Conservation (phyloP, 2,329 filamentous ascomycete genomes). For the Fusarium begoniae region DNA sequence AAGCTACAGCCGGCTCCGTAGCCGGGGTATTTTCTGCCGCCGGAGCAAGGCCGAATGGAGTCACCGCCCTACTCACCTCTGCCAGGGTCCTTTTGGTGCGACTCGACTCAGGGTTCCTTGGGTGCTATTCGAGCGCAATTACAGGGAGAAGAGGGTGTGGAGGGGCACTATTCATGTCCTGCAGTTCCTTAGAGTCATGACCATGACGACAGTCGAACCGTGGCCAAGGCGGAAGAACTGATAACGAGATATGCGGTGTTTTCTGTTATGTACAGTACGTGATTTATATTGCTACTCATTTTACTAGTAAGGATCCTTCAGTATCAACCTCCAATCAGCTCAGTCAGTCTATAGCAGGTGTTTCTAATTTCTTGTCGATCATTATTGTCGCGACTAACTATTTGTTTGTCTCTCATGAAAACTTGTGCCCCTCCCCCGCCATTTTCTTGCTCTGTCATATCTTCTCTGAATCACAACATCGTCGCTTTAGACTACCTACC, state of each 20-base stretch:
- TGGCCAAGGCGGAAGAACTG: conserved; percentile 17
- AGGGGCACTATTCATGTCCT: conserved; percentile 22
- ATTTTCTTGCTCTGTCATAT: conserved; percentile 33
- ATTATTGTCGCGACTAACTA: conserved; percentile 8
- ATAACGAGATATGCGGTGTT: conserved; percentile 34
- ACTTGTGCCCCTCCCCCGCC: conserved; percentile 41
- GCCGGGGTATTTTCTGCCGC: conserved; percentile 40
- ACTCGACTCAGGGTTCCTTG: conserved; percentile 3
- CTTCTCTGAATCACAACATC: conserved; percentile 15
- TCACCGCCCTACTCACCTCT: conserved; percentile 35
- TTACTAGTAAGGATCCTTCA: conserved; percentile 19
- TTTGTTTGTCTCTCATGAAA: conserved; percentile 33
- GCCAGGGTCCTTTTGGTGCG: background rate
- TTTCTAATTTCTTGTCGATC: conserved; percentile 29
- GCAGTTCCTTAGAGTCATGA: conserved; percentile 15
- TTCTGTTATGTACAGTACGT: conserved; percentile 22
- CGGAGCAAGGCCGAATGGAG: conserved; percentile 7
- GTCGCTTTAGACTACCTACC: conserved; percentile 1
- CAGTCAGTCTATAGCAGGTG: conserved; percentile 15
- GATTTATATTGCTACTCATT: conserved; percentile 13
- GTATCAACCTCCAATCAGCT: conserved; percentile 37
- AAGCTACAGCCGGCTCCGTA: conserved; percentile 36
- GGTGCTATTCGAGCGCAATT: conserved; percentile 1
- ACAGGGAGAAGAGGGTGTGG: conserved; percentile 28
- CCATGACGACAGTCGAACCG: conserved; percentile 32